Conservation (phyloP, 768 basidiomycete species). For the Mycena chlorophos region DNA sequence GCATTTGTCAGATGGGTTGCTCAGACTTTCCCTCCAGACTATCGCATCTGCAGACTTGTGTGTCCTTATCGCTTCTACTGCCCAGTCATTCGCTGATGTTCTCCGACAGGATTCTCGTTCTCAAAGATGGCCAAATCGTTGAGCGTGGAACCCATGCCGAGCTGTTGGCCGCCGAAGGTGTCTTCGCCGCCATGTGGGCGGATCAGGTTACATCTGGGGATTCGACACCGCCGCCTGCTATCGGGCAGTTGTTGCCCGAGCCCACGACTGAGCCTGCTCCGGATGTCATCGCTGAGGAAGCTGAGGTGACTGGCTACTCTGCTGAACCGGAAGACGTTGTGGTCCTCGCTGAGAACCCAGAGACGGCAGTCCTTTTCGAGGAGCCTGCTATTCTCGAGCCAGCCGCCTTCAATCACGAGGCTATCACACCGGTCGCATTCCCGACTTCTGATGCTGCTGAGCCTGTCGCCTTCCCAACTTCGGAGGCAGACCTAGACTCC, state of each 20-base stretch:
- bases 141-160: constrained; percentile 83
- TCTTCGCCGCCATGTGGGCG: constrained; percentile 88
- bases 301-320: constrained; percentile 46
- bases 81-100: constrained; percentile 7
- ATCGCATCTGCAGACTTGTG: constrained; percentile 64
- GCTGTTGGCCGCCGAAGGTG: constrained; percentile 65
- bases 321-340: constrained; percentile 35
- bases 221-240: constrained; percentile 35
- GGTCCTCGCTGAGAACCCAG: constrained; percentile 3
- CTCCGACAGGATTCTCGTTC: constrained; percentile 73
- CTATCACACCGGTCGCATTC: constrained; percentile 4
- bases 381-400: neutral
- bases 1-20: constrained; percentile 11
- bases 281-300: constrained; percentile 11
- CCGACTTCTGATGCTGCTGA: constrained; percentile 30
- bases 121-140: constrained; percentile 85
- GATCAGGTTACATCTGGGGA: constrained; percentile 73
- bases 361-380: neutral
- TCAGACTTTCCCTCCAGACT: constrained; percentile 37
- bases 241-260: constrained; percentile 28
- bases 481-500: constrained; percentile 23
- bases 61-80: constrained; percentile 31
- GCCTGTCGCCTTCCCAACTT: constrained; percentile 20
- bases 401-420: neutral
- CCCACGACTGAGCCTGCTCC: neutral